Base-by-base conservation (phyloP, 495 filamentous ascomycete genomes). In the Neurospora sp. region DNA sequence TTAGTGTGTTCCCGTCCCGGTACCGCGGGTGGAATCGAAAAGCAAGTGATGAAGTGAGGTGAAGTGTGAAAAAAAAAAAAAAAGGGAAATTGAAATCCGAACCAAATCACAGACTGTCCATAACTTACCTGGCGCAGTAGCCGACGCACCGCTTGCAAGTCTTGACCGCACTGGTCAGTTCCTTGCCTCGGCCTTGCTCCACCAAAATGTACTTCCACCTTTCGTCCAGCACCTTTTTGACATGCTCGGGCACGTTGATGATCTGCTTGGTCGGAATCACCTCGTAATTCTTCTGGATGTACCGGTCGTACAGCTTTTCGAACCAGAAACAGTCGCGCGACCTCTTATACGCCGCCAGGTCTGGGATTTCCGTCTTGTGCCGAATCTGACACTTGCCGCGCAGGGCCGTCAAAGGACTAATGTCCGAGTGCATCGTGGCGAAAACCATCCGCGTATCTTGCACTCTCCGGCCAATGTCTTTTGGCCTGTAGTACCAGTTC, bases 351-450 rank as follows among this genome's bases (percentile, higher is more conserved):
- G 90, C 88, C 65, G 94, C 92, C 69, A 98, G 78, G 78, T 94
- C 89, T 2, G 88, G 82, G 74, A 99, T 94, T 78, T 98, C 94
- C 72, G 89, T 91, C 65, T 91, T 88, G 84, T 99, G 96, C 74
- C 86, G 86, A 79, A 99, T 94, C 73, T 89, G 86, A 79, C 96
- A 98, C 83, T 94, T 97, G 70, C 96, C 96, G 75, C 96, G 93
- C 73, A 99, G 84, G 39, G 96, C 91, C 69, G 93, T 91, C 74
- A 99, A 87, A 59, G 96, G 96, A 79, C 93, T 97, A 69, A 92
- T 93, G 82, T 99, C 96, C 39, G 96, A 98, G 77, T 99, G 96
- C 96, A 99, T 99, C 12, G 95, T 97, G 69, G 93, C 94, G 82
- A 94, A 98, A 39, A 98, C 87, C 74, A 93, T 85, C 72, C 96